Evolutionary conservation across 73 alveolate genomes (phyloP).

Genomic region (Stentor coeruleus): DNA sequence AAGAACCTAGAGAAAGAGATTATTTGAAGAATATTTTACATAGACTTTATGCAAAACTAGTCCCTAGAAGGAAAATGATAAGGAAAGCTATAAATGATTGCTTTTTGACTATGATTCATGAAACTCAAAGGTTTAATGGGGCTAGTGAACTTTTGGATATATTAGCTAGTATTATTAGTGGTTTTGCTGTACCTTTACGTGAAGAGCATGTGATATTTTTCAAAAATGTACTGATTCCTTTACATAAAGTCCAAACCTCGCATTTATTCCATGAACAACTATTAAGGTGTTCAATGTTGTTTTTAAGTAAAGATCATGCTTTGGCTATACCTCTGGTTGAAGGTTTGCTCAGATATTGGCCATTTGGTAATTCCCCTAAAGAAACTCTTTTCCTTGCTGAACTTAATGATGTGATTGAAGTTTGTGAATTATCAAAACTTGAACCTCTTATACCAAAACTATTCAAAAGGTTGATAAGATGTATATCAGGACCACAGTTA

Average conservation of each 20-base stretch:
- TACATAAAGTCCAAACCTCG: conserved; percentile 84
- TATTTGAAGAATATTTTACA: conserved; percentile 61
- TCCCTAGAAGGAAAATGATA: conserved; percentile 75
- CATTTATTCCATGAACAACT: conserved; percentile 80
- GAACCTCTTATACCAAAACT: conserved; percentile 49
- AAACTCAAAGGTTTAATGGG: conserved; percentile 82
- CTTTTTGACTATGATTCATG: conserved; percentile 77
- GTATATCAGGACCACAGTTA: conserved; percentile 72
- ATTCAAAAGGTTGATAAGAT: conserved; percentile 64
- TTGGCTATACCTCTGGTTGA: conserved; percentile 75
- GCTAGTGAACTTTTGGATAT: conserved; percentile 84
- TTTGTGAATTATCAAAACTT: conserved; percentile 72
- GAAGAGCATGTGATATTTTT: conserved; percentile 89
- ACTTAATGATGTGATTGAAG: conserved; percentile 81
- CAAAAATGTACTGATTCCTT: conserved; percentile 80
- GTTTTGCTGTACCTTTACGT: conserved; percentile 87
- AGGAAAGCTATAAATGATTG: conserved; percentile 85
- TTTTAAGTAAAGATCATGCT: conserved; percentile 67
- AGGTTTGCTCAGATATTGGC: conserved; percentile 88
- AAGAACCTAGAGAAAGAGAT: conserved; percentile 73
- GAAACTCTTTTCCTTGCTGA: conserved; percentile 85
- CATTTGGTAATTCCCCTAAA: conserved; percentile 90
- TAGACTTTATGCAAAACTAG: conserved; percentile 78
- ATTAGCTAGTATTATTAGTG: conserved; percentile 76
- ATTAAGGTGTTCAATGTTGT: conserved; percentile 82